Evolutionary conservation across 495 filamentous ascomycete species (phyloP).

Genomic region (Antarctomyces pellizariae): DNA sequence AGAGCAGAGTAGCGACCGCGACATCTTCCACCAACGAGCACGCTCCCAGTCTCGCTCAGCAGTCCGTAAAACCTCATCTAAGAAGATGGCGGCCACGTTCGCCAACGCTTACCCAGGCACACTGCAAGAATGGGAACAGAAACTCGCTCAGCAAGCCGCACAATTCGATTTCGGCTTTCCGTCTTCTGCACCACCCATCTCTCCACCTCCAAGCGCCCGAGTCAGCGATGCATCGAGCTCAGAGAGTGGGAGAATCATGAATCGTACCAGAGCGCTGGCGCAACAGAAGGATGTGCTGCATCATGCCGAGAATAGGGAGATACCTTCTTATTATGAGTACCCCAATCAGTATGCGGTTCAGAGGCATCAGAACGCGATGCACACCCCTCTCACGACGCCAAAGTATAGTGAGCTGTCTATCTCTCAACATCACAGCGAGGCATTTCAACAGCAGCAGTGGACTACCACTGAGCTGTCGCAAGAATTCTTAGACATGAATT

Average conservation of each 20-base stretch:
- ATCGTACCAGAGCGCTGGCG: background rate
- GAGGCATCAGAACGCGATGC: background rate
- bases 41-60: too few species aligned
- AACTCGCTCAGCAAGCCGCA: constrained; percentile 1
- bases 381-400: constrained; percentile 9
- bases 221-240: constrained; percentile 1
- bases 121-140: too few species aligned
- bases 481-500: background rate
- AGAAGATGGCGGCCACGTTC: too few species aligned
- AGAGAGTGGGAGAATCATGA: too few species aligned
- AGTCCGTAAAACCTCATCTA: too few species aligned
- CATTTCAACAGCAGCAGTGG: background rate
- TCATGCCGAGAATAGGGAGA: background rate
- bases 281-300: constrained; percentile 1
- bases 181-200: background rate
- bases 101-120: too few species aligned
- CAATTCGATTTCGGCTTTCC: constrained; percentile 8
- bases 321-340: background rate
- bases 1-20: too few species aligned
- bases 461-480: background rate
- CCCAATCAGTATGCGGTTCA: background rate
- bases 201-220: constrained; percentile 3
- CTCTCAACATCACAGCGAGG: too few species aligned
- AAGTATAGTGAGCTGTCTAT: constrained; percentile 1
- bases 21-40: too few species aligned